phyloP scores from a whole-genome alignment of 306 rosid species.

The Boehmeria nivea region DNA sequence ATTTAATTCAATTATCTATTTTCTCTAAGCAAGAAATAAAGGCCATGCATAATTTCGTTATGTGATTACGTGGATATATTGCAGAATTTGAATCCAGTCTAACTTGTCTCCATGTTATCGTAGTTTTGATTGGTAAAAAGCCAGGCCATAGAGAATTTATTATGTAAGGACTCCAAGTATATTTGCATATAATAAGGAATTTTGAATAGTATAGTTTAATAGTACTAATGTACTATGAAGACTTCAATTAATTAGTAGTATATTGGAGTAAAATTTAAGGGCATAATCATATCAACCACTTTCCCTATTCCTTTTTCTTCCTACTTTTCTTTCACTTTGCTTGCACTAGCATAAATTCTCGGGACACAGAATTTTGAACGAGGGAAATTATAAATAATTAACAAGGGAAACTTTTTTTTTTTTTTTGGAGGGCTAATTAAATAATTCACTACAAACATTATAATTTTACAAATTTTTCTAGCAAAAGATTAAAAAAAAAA shows the following conservation, averaged over 20 bases:
- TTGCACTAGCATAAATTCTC: constrained; percentile 10
- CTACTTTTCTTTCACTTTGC: constrained; percentile 1
- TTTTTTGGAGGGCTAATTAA: constrained; percentile 13
- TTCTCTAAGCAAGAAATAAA: too few species aligned
- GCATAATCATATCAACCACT: constrained; percentile 12
- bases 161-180: too few species aligned
- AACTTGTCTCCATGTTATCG: too few species aligned
- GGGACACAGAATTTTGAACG: constrained; percentile 5
- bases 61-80: too few species aligned
- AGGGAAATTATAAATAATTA: constrained; percentile 8
- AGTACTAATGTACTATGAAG: neutral
- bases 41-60: too few species aligned
- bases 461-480: constrained; percentile 49
- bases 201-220: neutral
- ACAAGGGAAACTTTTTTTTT: constrained; percentile 21
- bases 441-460: constrained; percentile 56
- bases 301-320: constrained; percentile 10
- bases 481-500: constrained; percentile 16
- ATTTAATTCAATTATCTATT: too few species aligned
- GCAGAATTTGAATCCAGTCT: too few species aligned
- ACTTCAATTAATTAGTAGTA: constrained; percentile 12
- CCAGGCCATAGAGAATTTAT: too few species aligned
- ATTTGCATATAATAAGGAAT: too few species aligned
- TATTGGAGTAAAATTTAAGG: neutral
- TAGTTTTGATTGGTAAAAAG: too few species aligned